Evolutionary conservation across 2,329 filamentous ascomycete genomes (phyloP), one percentile per base, ranked within the genome.

Genomic region (Ascochyta viciae-villosae): DNA sequence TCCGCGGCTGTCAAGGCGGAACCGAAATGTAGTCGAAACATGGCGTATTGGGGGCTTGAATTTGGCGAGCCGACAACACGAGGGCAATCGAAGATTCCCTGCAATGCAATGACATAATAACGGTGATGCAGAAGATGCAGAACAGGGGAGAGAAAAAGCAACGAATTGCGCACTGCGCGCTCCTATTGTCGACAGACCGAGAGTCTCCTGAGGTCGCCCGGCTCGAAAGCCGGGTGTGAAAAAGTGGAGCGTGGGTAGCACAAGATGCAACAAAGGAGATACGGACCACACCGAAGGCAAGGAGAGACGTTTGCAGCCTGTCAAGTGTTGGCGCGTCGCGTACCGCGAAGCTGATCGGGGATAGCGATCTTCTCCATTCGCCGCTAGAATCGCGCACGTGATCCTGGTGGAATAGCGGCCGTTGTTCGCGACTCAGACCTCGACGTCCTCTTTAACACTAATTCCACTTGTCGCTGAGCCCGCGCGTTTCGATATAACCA

Each of bases 391-490:
- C 42, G 46, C 35, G 6, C 61, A 62, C 59, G 58, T 60, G 58
- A 62, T 51, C 16, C 1, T 46, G 23, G 41, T 54, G 26, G 41
- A 47, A 50, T 42, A 53, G 50, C 44, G 52, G 50, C 55, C 45
- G 55, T 54, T 60, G 56, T 62, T 59, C 59, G 56, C 46, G 55
- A 57, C 50, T 61, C 61, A 42, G 50, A 60, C 54, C 61, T 61
- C 58, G 57, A 69, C 68, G 55, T 63, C 62, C 60, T 59, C 52
- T 48, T 31, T 33, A 42, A 59, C 64, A 54, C 62, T 61, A 48
- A 60, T 55, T 58, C 57, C 61, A 64, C 64, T 62, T 61, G 56
- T 63, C 54, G 51, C 54, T 53, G 57, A 54, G 43, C 57, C 57
- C 53, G 37, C 49, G 41, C 57, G 52, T 49, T 54, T 53, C 51